These are phyloP conservation scores for Syzygium malaccense DNA, from an alignment of 441 rosid genomes.

Conservation along the genomic window DNA sequence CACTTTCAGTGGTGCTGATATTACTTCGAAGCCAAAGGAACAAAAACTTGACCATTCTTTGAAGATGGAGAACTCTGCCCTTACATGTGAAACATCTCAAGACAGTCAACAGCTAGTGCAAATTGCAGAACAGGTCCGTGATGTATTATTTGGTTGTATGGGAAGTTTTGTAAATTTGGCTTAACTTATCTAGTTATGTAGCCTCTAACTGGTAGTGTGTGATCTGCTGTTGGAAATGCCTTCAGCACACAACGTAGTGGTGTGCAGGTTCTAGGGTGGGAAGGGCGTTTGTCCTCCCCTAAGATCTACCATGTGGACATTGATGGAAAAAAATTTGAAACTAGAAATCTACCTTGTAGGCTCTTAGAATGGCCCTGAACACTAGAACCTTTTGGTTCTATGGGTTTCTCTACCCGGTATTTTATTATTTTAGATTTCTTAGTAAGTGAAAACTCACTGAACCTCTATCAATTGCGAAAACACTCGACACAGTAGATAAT, in stretches of 20 bases:
- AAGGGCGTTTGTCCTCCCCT: not conserved
- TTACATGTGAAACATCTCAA: conserved; percentile 38
- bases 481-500: not conserved
- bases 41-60: conserved; percentile 30
- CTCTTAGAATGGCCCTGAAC: not conserved
- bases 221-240: not conserved
- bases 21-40: conserved; percentile 19
- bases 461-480: not conserved
- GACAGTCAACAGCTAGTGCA: conserved; percentile 39
- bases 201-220: not conserved
- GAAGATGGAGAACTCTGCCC: conserved; percentile 33
- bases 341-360: not conserved
- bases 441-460: not conserved
- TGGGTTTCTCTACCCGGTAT: not conserved
- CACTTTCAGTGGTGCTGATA: conserved; percentile 27
- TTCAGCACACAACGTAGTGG: not conserved
- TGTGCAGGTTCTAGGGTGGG: not conserved
- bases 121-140: conserved; percentile 54
- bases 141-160: not conserved
- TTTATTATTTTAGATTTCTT: not conserved
- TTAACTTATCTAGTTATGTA: not conserved
- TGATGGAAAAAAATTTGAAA: not conserved
- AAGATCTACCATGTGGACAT: not conserved
- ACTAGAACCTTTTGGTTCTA: not conserved
- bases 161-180: not conserved